A percentile compares a stretch with the other conserved stretches of the same genome.
Evolutionary conservation across 257 asterid species (phyloP).

Genomic region (Echites panduratus): DNA sequence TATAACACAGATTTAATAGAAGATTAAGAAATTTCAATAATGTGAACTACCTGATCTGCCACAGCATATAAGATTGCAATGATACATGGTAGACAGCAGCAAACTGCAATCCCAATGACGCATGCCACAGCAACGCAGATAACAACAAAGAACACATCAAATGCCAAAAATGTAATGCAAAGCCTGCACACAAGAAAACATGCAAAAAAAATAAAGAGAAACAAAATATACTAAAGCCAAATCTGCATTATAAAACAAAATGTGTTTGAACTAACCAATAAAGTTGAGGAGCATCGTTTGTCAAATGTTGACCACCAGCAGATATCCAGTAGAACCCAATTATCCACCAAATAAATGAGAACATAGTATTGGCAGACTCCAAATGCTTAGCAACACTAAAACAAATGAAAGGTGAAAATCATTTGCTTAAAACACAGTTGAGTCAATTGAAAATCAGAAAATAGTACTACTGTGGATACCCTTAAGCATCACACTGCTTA

Average conservation of each 20-base stretch:
- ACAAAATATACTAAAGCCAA: slow-evolving; percentile 6
- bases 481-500: background rate
- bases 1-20: background rate
- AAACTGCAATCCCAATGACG: slow-evolving; percentile 89
- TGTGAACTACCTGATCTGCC: slow-evolving; percentile 76
- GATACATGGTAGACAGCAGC: slow-evolving; percentile 98
- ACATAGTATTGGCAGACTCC: slow-evolving; percentile 94
- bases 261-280: slow-evolving; percentile 58
- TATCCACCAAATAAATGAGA: slow-evolving; percentile 99
- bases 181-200: slow-evolving; percentile 59
- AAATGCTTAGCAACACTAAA: slow-evolving; percentile 67
- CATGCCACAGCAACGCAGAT: slow-evolving; percentile 95
- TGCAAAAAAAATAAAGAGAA: background rate
- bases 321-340: slow-evolving; percentile 96
- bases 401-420: slow-evolving; percentile 18
- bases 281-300: slow-evolving; percentile 73
- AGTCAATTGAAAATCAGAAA: background rate
- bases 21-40: background rate
- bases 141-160: slow-evolving; percentile 95
- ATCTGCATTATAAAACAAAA: slow-evolving; percentile 13
- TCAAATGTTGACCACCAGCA: slow-evolving; percentile 63
- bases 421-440: slow-evolving; percentile 1
- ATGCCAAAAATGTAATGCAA: slow-evolving; percentile 92
- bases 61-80: slow-evolving; percentile 92
- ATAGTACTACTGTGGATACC: background rate